Evolutionary conservation across 257 asterid genomes (phyloP).

Genomic region (Echium plantagineum): DNA sequence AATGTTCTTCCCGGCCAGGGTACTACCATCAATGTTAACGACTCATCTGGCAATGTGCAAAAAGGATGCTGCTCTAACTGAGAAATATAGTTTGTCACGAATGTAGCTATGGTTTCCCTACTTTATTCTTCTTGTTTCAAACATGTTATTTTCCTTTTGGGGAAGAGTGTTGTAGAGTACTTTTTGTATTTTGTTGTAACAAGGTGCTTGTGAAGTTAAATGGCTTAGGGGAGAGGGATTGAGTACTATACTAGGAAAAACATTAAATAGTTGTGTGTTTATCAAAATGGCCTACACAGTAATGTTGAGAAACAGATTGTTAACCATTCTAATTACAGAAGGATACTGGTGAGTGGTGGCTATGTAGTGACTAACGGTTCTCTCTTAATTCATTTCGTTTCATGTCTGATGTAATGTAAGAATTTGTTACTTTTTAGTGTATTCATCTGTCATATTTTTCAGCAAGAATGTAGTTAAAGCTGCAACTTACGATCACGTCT

Average conservation of each 20-base stretch:
- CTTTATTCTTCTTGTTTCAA: slow-evolving; percentile 10
- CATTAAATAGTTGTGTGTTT: not conserved
- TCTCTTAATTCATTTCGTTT: too few relatives aligned
- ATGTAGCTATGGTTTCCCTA: slow-evolving; percentile 16
- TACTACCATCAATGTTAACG: slow-evolving; percentile 50
- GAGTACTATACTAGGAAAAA: not conserved
- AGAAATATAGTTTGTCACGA: slow-evolving; percentile 14
- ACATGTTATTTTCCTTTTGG: slow-evolving; percentile 10
- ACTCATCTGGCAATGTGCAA: slow-evolving; percentile 38
- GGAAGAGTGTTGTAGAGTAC: slow-evolving; percentile 27
- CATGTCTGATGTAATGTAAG: not conserved
- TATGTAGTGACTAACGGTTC: too few relatives aligned
- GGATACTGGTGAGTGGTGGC: too few relatives aligned
- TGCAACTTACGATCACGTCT: too few relatives aligned
- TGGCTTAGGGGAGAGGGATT: slow-evolving; percentile 9
- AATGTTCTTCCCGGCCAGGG: slow-evolving; percentile 54
- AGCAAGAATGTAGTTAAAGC: too few relatives aligned
- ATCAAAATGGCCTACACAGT: not conserved
- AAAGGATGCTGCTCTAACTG: slow-evolving; percentile 61
- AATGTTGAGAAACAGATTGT: not conserved
- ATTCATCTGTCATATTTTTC: too few relatives aligned
- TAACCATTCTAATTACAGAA: too few relatives aligned
- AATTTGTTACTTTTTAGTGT: not conserved
- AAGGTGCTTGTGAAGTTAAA: slow-evolving; percentile 12
- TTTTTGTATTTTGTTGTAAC: slow-evolving; percentile 13